A percentile compares a stretch with the other conserved stretches of the same genome.
phyloP scores from a whole-genome alignment of 768 basidiomycete species.

The Gyrodon lividus region DNA sequence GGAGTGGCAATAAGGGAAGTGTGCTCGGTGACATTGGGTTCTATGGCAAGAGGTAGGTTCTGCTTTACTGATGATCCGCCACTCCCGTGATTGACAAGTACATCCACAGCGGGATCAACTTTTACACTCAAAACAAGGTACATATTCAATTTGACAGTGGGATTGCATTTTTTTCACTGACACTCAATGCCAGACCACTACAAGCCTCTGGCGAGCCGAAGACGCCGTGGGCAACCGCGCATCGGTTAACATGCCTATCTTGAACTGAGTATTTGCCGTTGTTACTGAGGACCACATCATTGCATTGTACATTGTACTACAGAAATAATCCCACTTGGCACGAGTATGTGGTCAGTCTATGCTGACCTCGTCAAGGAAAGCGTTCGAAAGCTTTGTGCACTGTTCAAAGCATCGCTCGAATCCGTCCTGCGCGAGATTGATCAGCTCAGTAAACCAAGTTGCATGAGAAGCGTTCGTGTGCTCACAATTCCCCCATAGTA shows the following conservation, averaged over 20 bases:
- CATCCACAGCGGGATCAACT: slow-evolving; percentile 73
- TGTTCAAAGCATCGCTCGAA: slow-evolving; percentile 81
- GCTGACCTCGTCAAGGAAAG: slow-evolving; percentile 70
- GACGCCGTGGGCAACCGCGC: slow-evolving; percentile 78
- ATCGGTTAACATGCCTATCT: slow-evolving; percentile 85
- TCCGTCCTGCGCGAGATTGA: slow-evolving; percentile 45
- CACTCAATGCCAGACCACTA: slow-evolving; percentile 64
- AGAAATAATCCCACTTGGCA: not conserved
- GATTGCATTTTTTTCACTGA: slow-evolving; percentile 7
- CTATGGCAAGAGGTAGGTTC: slow-evolving; percentile 77
- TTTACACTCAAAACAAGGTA: slow-evolving; percentile 95
- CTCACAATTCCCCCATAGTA: slow-evolving; percentile 74
- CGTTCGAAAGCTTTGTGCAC: slow-evolving; percentile 70
- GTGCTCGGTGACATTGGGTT: slow-evolving; percentile 86
- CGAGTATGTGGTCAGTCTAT: slow-evolving; percentile 22
- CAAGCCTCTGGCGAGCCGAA: slow-evolving; percentile 88
- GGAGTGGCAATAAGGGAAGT: slow-evolving; percentile 93
- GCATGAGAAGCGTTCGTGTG: slow-evolving; percentile 10
- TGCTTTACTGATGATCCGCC: not conserved
- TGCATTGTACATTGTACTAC: slow-evolving; percentile 11
- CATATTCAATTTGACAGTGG: not conserved
- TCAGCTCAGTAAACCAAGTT: not conserved
- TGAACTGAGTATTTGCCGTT: slow-evolving; percentile 34
- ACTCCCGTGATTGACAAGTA: slow-evolving; percentile 1
- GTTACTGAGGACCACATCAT: not conserved